Percentiles rank a stretch among this genome's conserved stretches.
These are phyloP conservation scores for Exsudoporus frostii DNA, from an alignment of 768 basidiomycete species.

Conservation along the genomic window DNA sequence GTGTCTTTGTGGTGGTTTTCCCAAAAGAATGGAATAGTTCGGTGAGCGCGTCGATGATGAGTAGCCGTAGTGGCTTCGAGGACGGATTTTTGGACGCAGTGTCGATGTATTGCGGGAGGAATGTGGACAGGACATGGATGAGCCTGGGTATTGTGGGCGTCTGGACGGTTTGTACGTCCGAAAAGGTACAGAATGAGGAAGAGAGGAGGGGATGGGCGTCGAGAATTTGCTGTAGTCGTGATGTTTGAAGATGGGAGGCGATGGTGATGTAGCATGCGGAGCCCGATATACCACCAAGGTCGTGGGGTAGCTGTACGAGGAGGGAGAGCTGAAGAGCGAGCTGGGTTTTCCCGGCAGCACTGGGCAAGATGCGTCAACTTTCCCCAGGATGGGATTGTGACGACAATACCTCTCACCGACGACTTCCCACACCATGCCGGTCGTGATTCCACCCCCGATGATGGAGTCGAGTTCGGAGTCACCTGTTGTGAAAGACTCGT, in stretches of 20 bases:
- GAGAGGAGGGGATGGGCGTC: conserved; percentile 48
- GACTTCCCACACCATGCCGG: conserved; percentile 84
- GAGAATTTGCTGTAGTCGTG: conserved; percentile 64
- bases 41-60: conserved; percentile 86
- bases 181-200: conserved; percentile 42
- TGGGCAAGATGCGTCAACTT: conserved; percentile 32
- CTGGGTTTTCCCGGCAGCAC: conserved; percentile 94
- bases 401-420: conserved; percentile 76
- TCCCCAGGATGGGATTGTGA: neutral
- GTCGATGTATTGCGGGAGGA: conserved; percentile 52
- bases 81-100: conserved; percentile 27
- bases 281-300: conserved; percentile 57
- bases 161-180: conserved; percentile 60
- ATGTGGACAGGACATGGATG: conserved; percentile 50
- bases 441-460: conserved; percentile 76
- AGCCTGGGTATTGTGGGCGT: conserved; percentile 54
- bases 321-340: conserved; percentile 82
- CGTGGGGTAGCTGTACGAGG: conserved; percentile 64
- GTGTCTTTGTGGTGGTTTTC: conserved; percentile 56
- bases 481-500: conserved; percentile 67
- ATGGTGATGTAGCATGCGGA: conserved; percentile 78
- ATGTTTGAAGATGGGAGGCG: conserved; percentile 63
- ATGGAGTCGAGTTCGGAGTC: conserved; percentile 63
- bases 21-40: conserved; percentile 74
- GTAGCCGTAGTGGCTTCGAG: conserved; percentile 62